phyloP scores from a whole-genome alignment of 768 basidiomycete species.

The Termitomyces sp. region DNA sequence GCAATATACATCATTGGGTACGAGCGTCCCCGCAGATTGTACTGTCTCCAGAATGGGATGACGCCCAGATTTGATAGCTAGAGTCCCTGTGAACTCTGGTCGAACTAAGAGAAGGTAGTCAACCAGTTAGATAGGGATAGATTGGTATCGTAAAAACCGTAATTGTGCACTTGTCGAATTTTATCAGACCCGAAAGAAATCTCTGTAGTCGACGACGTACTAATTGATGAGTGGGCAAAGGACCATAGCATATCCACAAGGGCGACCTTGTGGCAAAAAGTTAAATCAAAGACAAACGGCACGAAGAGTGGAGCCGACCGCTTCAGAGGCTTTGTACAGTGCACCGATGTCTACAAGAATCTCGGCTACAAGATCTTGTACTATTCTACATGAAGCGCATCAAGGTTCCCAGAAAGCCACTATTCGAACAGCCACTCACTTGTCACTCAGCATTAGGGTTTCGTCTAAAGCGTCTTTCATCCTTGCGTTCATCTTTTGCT shows the following conservation, averaged over 20 bases:
- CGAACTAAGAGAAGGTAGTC: slow-evolving; percentile 48
- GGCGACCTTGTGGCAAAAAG: slow-evolving; percentile 52
- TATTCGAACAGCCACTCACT: slow-evolving; percentile 32
- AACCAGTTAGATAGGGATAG: neutral
- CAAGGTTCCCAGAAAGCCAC: neutral
- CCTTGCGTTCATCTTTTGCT: slow-evolving; percentile 87
- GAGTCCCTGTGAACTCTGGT: slow-evolving; percentile 86
- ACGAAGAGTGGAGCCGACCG: slow-evolving; percentile 40
- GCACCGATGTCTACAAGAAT: slow-evolving; percentile 71
- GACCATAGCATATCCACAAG: slow-evolving; percentile 87
- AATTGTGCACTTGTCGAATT: slow-evolving; percentile 37
- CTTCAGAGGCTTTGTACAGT: slow-evolving; percentile 89
- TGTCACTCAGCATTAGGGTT: slow-evolving; percentile 79
- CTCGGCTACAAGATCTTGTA: slow-evolving; percentile 69
- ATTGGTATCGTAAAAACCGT: slow-evolving; percentile 25
- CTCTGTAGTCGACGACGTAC: slow-evolving; percentile 37
- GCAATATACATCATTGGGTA: slow-evolving; percentile 90
- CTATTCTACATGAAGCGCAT: slow-evolving; percentile 46
- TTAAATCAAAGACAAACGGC: neutral
- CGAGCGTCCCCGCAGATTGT: slow-evolving; percentile 60
- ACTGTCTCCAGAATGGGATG: slow-evolving; percentile 84
- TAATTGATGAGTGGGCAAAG: slow-evolving; percentile 78
- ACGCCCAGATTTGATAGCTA: slow-evolving; percentile 84
- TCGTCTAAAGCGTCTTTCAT: slow-evolving; percentile 93
- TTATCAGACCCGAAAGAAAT: neutral